phyloP scores from a whole-genome alignment of 78 protist species.

The Emiliania huxleyi region DNA sequence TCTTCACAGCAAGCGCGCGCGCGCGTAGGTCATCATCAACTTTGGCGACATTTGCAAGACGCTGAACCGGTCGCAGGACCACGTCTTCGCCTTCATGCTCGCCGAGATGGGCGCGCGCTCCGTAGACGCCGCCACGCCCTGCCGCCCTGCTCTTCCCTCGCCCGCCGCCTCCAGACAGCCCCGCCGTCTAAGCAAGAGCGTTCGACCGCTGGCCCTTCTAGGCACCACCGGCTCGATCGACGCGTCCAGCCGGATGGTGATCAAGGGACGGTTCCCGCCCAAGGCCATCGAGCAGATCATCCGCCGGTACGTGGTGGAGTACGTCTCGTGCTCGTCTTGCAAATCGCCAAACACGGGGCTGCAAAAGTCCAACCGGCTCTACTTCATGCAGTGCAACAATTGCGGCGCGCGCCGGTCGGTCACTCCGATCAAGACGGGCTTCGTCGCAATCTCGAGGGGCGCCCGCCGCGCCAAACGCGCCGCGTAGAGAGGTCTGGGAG shows the following conservation, averaged over 20 bases:
- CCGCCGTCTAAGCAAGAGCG: no score
- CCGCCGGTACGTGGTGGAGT: conserved; percentile 75
- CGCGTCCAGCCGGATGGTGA: conserved; percentile 78
- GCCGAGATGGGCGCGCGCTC: conserved; percentile 93
- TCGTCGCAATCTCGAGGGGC: conserved; percentile 54
- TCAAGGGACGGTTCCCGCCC: conserved; percentile 86
- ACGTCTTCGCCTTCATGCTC: conserved; percentile 76
- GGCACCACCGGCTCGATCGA: conserved; percentile 92
- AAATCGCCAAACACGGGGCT: conserved; percentile 77
- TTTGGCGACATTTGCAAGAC: conserved; percentile 85
- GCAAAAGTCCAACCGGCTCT: conserved; percentile 79
- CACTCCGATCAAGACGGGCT: conserved; percentile 82
- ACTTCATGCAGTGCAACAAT: conserved; percentile 78
- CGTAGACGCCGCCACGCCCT: conserved; percentile 70
- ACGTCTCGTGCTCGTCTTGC: conserved; percentile 90
- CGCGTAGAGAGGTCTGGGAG: no score
- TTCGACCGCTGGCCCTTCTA: no score
- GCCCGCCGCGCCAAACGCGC: not conserved
- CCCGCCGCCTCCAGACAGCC: no score
- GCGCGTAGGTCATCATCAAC: conserved; percentile 81
- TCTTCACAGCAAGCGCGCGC: no score
- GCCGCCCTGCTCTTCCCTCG: no score
- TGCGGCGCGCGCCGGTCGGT: conserved; percentile 82
- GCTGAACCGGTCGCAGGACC: conserved; percentile 83
- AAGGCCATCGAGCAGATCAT: conserved; percentile 89